Base-by-base conservation (phyloP, 2,329 filamentous ascomycete species). In the Reticulascus tulasneorum region DNA sequence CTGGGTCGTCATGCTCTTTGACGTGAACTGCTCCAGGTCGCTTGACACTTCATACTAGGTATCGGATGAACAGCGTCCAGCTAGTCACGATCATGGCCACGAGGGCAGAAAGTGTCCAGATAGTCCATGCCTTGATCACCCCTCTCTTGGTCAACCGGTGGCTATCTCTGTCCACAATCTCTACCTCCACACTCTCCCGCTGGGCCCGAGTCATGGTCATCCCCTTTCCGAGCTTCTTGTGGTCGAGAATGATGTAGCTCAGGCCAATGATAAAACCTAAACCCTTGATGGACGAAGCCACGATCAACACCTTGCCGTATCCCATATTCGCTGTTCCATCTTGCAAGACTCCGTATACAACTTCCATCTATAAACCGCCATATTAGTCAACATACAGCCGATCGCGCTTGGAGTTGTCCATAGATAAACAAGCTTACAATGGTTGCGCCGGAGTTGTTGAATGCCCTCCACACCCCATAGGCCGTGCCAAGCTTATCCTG, bases 401-500 rank as follows among this genome's bases (percentile, higher is more conserved):
- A 22, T 15, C 6, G 11, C 24, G 20, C 12, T 6, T 15, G 12
- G 10, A 20, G 7, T 25, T 20, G 8, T n/a, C 22, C 20, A 9
- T 15, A 18, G 28, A 10, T 37, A 8, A 38, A 25, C 7, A 4
- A 7, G 40, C 47, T 45, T 26, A 51, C 48, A 26, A 52, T 52
- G 9, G 47, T 52, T 1, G 45, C 41, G 1, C 47, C 44, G 1
- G 48, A 49, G 12, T 51, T 51, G 16, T 51, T 51, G 9, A 51
- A 51, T 2, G 44, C 47, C 16, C 48, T 33, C 47, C 49, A 50
- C 0, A 51, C 37, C 3, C 47, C 47, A 33, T 47, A 51, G 4
- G 47, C 48, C 9, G 47, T 50, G 4, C 49, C 48, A n/a, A 52
- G 35, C 22, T 48, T 52, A 16, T 30, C 46, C 25, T 52, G 44